Evolutionary conservation across 495 filamentous ascomycete species (phyloP).

Genomic region (Penicillium goetzii): DNA sequence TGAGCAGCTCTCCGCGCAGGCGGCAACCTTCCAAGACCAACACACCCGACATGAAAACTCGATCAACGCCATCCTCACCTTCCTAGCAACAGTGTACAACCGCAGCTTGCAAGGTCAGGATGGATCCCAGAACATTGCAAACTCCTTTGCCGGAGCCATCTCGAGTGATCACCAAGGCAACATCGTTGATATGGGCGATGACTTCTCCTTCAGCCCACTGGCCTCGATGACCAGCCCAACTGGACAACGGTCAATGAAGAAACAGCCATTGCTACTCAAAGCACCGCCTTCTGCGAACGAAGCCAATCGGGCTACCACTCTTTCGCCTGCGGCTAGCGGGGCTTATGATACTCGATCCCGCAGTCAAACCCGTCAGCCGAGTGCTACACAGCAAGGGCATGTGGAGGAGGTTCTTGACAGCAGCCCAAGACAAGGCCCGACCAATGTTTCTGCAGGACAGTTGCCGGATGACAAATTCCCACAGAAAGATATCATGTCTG

Average conservation of each 20-base stretch:
- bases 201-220: slow-evolving; percentile 44
- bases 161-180: slow-evolving; percentile 66
- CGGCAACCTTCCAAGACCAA: slow-evolving; percentile 83
- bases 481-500: slow-evolving; percentile 80
- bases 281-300: slow-evolving; percentile 47
- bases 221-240: slow-evolving; percentile 44
- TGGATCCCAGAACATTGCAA: slow-evolving; percentile 65
- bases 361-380: slow-evolving; percentile 41
- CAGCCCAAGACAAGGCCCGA: slow-evolving; percentile 38
- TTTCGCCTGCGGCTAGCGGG: slow-evolving; percentile 41
- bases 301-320: slow-evolving; percentile 40
- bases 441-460: slow-evolving; percentile 24
- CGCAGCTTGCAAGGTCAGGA: slow-evolving; percentile 69
- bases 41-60: slow-evolving; percentile 97
- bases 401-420: slow-evolving; percentile 52
- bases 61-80: slow-evolving; percentile 96
- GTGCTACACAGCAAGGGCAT: slow-evolving; percentile 39
- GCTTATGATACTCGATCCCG: slow-evolving; percentile 41
- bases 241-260: slow-evolving; percentile 49
- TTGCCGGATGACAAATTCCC: slow-evolving; percentile 38
- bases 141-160: slow-evolving; percentile 72
- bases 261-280: slow-evolving; percentile 54
- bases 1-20: slow-evolving; percentile 85
- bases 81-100: slow-evolving; percentile 94
- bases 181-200: slow-evolving; percentile 76